Conservation (phyloP, 768 basidiomycete species). For the Naganishia antarctica region DNA sequence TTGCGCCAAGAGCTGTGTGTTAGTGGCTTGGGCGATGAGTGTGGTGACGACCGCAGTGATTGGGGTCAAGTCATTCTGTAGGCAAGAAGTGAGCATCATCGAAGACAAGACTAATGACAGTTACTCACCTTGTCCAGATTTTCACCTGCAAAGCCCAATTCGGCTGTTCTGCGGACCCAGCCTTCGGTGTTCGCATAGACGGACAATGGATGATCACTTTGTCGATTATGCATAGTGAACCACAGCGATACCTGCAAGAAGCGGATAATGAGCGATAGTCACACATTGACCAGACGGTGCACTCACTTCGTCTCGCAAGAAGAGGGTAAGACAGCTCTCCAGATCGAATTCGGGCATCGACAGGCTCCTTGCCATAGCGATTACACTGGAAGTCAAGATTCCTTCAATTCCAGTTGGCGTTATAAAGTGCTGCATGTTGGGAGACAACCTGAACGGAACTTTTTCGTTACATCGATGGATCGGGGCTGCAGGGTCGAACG, state of each 20-base stretch:
- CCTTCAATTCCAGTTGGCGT: constrained; percentile 87
- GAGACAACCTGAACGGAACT: constrained; percentile 95
- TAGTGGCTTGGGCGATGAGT: constrained; percentile 77
- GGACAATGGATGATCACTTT: constrained; percentile 41
- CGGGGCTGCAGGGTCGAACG: constrained; percentile 51
- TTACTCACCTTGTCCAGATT: constrained; percentile 42
- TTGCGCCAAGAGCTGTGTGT: constrained; percentile 74
- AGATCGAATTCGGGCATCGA: constrained; percentile 94
- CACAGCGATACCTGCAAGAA: constrained; percentile 35
- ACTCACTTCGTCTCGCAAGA: constrained; percentile 84
- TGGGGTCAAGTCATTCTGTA: constrained; percentile 47
- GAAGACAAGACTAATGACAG: not conserved
- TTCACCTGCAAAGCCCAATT: constrained; percentile 43
- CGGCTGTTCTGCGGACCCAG: constrained; percentile 42
- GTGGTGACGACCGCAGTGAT: constrained; percentile 62
- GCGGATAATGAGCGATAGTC: constrained; percentile 62
- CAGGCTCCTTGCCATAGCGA: constrained; percentile 83
- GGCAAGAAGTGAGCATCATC: not conserved
- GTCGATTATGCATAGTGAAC: constrained; percentile 42
- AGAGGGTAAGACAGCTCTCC: constrained; percentile 84
- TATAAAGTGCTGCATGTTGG: constrained; percentile 89
- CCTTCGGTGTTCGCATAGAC: constrained; percentile 43
- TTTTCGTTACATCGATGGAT: constrained; percentile 74
- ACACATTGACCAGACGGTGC: constrained; percentile 62
- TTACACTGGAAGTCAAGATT: constrained; percentile 73